phyloP scores from a whole-genome alignment of 495 filamentous ascomycete genomes.

The Penicillium tannophilum region DNA sequence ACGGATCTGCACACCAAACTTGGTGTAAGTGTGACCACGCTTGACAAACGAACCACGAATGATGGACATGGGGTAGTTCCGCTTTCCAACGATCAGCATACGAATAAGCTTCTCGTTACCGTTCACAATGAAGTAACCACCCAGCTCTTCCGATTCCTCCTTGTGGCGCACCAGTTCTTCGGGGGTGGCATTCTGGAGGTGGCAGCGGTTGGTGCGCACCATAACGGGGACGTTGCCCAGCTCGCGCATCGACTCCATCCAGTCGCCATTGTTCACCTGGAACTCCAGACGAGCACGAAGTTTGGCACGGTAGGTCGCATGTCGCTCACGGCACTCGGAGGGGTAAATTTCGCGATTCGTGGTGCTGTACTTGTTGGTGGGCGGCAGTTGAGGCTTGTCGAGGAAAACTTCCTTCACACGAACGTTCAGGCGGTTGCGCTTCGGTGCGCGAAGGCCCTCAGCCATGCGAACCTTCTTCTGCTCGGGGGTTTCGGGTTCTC shows the following conservation, averaged over 20 bases:
- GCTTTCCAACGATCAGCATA: slow-evolving; percentile 80
- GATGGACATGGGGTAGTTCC: slow-evolving; percentile 95
- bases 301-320: slow-evolving; percentile 88
- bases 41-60: slow-evolving; percentile 83
- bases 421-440: slow-evolving; percentile 71
- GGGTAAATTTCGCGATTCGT: slow-evolving; percentile 82
- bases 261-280: slow-evolving; percentile 81
- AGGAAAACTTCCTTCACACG: slow-evolving; percentile 76
- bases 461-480: slow-evolving; percentile 43
- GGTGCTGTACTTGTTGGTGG: slow-evolving; percentile 75
- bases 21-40: slow-evolving; percentile 82
- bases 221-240: slow-evolving; percentile 90
- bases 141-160: slow-evolving; percentile 90
- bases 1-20: slow-evolving; percentile 86
- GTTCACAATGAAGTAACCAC: slow-evolving; percentile 80
- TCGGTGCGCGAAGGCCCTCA: slow-evolving; percentile 49
- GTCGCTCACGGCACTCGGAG: slow-evolving; percentile 90
- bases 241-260: slow-evolving; percentile 76
- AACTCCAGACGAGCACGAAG: slow-evolving; percentile 79
- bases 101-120: slow-evolving; percentile 88
- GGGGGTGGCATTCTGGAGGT: slow-evolving; percentile 82
- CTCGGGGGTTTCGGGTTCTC: slow-evolving; percentile 52
- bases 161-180: slow-evolving; percentile 79
- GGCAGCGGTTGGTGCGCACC: slow-evolving; percentile 89
- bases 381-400: slow-evolving; percentile 72